Base-by-base conservation (phyloP, 306 rosid species). In the Parietaria judaica region DNA sequence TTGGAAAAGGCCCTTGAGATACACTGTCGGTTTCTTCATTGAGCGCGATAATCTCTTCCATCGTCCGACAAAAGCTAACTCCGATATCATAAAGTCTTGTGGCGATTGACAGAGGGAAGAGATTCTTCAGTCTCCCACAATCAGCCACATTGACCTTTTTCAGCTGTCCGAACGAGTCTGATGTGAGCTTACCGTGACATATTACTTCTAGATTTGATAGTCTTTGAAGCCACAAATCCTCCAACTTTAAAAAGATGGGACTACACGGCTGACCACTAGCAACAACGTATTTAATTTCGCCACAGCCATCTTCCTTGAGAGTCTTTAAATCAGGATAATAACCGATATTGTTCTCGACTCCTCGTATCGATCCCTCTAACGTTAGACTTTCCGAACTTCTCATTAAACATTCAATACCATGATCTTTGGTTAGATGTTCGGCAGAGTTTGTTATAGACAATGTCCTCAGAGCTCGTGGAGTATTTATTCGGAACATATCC, bases 11-110 rank as follows among this genome's bases (percentile, higher is more conserved):
- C 2, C 4, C 52, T 8, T 0, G 4, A 62, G 66, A 70, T 14
- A 47, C 31, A 1, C 48, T 11, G 8, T 10, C n/a, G 0, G 64
- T 44, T 41, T 41, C 45, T 41, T 4, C 65, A 45, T 44, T 53
- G 31, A 16, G 54, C 5, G 5, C 13, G 1, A 76, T 14, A 14
- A 70, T 63, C 16, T 56, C 62, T 37, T 72, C 69, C 75, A 68
- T 54, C 66, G 50, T 43, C 14, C 36, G 16, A 35, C 78, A 76
- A 3, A 36, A 11, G 2, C 7, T 13, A 44, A 76, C 61, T 10
- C 8, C 4, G 10, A 76, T 8, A 12, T 36, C 36, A 0, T 17
- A 3, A 36, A 70, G 67, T 38, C 58, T 53, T 8, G 23, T 51
- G 3, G 61, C 31, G 16, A 66, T n/a, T 1, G 66, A 66, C 9